Evolutionary conservation across 371 early-diverging fungal species (phyloP), one percentile per base, ranked within the genome.

Genomic region (Syncephalis fuscata): DNA sequence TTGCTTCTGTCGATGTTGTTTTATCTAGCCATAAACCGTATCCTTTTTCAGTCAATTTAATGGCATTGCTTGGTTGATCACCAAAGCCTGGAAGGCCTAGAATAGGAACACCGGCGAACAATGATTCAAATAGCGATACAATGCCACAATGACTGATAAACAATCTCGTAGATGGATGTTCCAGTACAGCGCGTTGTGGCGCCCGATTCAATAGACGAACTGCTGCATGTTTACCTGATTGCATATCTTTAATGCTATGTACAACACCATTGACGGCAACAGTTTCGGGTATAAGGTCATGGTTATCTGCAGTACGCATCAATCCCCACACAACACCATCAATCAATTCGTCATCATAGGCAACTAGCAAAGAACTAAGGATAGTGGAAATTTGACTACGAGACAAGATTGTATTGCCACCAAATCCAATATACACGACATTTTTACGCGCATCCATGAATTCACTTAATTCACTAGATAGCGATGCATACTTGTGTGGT

Each of bases 91-190:
- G 69, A 22, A 46, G 54, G 7, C 63, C 46, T 15, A 63, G 43
- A 20, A 66, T 19, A 1, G 57, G 61, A 21, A 45, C 51, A 11
- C 62, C 60, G 37, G 47, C 20, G 26, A 53, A 60, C 1, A 62
- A 39, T 0, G 59, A 54, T 53, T 68, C 68, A 22, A 53, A 54
- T 3, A 62, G 21, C 15, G 61, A 61, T 2, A 52, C 60, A 1
- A 54, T 52, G 16, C 69, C 69, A 10, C 69, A 61, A 39, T 66
- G 64, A 11, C 53, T 54, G 0, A 68, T 17, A 48, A 66, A 68
- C 1, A 64, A 45, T 5, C n/a, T 19, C 0, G 54, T 59, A 0
- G 61, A 51, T 8, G 58, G 41, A 42, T 68, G 69, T 2, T 51
- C 46, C 8, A 68, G 56, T 32, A 68, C 55, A 32, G 62, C 56